Conservation (phyloP, 495 filamentous ascomycete genomes). For the Terfezia claveryi region DNA sequence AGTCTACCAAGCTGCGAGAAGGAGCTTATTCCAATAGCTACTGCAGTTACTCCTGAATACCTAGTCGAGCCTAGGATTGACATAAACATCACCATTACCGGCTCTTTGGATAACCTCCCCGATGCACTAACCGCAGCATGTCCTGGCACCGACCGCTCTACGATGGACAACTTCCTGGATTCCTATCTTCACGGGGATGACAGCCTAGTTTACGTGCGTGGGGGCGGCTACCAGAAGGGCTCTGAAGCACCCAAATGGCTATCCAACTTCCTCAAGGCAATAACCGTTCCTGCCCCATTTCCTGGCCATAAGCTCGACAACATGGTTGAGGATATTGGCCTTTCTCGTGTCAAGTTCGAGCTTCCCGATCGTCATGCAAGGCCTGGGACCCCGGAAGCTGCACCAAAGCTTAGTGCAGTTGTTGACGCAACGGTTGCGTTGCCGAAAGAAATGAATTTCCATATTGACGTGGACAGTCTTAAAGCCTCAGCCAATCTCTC, state of each 20-base stretch:
- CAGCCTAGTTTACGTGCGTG: slow-evolving; percentile 54
- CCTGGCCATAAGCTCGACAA: slow-evolving; percentile 59
- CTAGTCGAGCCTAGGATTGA: slow-evolving; percentile 40
- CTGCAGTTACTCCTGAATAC: slow-evolving; percentile 44
- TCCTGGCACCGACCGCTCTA: slow-evolving; percentile 52
- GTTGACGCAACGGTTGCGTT: slow-evolving; percentile 54
- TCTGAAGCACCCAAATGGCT: slow-evolving; percentile 64
- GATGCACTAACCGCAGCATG: slow-evolving; percentile 45
- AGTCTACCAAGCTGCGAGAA: slow-evolving; percentile 53
- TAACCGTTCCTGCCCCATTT: slow-evolving; percentile 68
- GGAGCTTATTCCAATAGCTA: slow-evolving; percentile 40
- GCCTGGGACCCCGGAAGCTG: slow-evolving; percentile 47
- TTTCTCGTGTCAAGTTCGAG: slow-evolving; percentile 62
- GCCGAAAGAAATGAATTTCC: slow-evolving; percentile 69
- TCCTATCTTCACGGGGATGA: slow-evolving; percentile 59
- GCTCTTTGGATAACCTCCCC: slow-evolving; percentile 47
- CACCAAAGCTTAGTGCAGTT: slow-evolving; percentile 58
- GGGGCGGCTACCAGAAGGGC: not conserved
- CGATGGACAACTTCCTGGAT: slow-evolving; percentile 61
- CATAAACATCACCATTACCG: slow-evolving; percentile 44
- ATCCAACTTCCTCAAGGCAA: slow-evolving; percentile 49
- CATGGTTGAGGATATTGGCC: slow-evolving; percentile 63
- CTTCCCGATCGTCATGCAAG: slow-evolving; percentile 58
- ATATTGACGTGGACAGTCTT: slow-evolving; percentile 49
- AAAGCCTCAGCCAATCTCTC: slow-evolving; percentile 56